Base-by-base conservation (phyloP, 345 rosid species). In the Tarenaya hassleriana region DNA sequence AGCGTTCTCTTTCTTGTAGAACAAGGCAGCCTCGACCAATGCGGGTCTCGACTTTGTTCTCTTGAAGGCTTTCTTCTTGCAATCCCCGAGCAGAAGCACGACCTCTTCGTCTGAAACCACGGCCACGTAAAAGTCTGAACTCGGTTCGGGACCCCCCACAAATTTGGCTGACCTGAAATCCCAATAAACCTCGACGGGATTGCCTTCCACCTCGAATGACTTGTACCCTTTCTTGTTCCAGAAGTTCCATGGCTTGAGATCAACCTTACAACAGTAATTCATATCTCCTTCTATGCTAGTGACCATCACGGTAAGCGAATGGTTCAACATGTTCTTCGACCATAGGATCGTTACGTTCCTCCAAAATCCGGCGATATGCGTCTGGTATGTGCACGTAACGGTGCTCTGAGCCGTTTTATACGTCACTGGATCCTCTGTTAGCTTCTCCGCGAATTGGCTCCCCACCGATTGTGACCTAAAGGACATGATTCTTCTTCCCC, bases 101-200 rank as follows among this genome's bases (percentile, higher is more conserved):
- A 91, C 82, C 71, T 91, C 98, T 16, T 83, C 88, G 4, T 84
- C 88, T 5, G 79, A 69, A 33, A 91, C 87, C 12, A 87, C 31
- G 12, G 86, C 95, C 0, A 91, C 89, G 5, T 80, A 91, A 45
- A 76, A 90, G 33, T 87, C 98, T 0, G 84, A 53, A 4, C 56
- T 49, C 0, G 96, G 95, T 59, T 91, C 95, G 0, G 98, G 92
- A 41, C 95, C 72, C 0, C 76, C 73, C 0, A 64, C 47, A 54
- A 87, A 91, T 67, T 85, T 91, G 2, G 96, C 98, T 0, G 87
- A 77, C 35, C 89, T 74, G 34, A 87, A 74, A 69, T 87, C 94
- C 94, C 96, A 83, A 42, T 74, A 69, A 19, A 84, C 66, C 8
- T 87, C 80, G 3, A 84, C 68, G 31, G 63, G 77, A 34, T 63